Conservation (phyloP, 305 asterid genomes). For the Petunia hybrid region DNA sequence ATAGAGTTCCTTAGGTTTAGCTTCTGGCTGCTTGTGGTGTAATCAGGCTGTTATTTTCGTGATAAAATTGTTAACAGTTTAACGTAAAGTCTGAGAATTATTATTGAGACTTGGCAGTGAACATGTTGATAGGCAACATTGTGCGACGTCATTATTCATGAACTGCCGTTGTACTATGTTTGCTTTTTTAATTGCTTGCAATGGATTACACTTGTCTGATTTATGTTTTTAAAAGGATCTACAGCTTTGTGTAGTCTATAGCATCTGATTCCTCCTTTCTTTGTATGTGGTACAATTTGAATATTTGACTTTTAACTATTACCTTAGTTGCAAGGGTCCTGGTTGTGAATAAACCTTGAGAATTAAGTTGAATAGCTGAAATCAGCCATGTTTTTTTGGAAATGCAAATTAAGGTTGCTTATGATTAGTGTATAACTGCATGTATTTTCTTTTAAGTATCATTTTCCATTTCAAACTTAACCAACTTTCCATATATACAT, state of each 20-base stretch:
- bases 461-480: background rate
- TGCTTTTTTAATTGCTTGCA: slow-evolving; percentile 12
- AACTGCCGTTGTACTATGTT: background rate
- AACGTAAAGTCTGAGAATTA: background rate
- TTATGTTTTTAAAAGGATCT: slow-evolving; percentile 19
- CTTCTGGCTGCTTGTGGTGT: background rate
- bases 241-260: slow-evolving; percentile 4
- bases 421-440: background rate
- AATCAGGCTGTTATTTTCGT: slow-evolving; percentile 23
- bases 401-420: background rate
- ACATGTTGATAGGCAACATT: slow-evolving; percentile 10
- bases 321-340: slow-evolving; percentile 1
- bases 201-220: background rate
- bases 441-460: background rate
- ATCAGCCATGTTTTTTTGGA: background rate
- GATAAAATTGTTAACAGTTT: background rate
- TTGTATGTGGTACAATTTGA: slow-evolving; percentile 14
- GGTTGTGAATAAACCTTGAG: slow-evolving; percentile 20
- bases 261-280: slow-evolving; percentile 16
- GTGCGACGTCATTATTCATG: background rate
- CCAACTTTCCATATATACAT: background rate
- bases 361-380: slow-evolving; percentile 8
- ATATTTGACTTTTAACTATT: background rate
- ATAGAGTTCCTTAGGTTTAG: slow-evolving; percentile 13
- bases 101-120: slow-evolving; percentile 15